Evolutionary conservation across 2,329 filamentous ascomycete genomes (phyloP).

Genomic region (Pezizomycotina sp.): DNA sequence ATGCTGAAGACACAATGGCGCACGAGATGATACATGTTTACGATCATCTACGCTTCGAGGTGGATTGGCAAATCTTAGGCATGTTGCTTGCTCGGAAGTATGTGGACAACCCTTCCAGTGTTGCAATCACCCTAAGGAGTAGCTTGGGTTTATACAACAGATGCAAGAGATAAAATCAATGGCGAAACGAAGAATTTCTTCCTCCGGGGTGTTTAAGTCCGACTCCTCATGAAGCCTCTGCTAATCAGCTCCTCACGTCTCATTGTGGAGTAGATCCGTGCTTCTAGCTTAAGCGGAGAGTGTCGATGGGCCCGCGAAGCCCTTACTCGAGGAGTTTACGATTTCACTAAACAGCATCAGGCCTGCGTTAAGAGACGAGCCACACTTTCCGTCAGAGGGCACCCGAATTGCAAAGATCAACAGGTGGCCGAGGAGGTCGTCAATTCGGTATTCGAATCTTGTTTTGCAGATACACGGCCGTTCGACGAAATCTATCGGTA

Average conservation of each 20-base stretch:
- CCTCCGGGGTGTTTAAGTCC: too few species aligned
- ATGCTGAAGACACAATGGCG: slow-evolving; percentile 82
- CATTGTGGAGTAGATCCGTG: slow-evolving; percentile 54
- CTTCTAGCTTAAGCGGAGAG: slow-evolving; percentile 81
- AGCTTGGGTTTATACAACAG: not conserved
- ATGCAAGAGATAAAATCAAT: too few species aligned
- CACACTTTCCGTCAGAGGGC: slow-evolving; percentile 57
- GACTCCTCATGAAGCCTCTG: slow-evolving; percentile 4
- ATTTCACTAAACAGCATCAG: slow-evolving; percentile 80
- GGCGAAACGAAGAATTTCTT: too few species aligned
- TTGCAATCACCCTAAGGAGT: too few species aligned
- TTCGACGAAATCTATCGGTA: slow-evolving; percentile 93
- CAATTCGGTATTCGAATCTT: slow-evolving; percentile 97
- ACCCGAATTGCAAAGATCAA: slow-evolving; percentile 65
- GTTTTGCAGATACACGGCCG: slow-evolving; percentile 80
- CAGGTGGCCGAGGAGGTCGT: slow-evolving; percentile 68
- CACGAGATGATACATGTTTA: slow-evolving; percentile 98
- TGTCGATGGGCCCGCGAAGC: slow-evolving; percentile 81
- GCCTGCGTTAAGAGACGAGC: slow-evolving; percentile 75
- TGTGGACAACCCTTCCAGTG: slow-evolving; percentile 24
- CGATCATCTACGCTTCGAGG: slow-evolving; percentile 81
- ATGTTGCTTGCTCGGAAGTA: slow-evolving; percentile 89
- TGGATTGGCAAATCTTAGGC: slow-evolving; percentile 70
- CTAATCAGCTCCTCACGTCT: not conserved
- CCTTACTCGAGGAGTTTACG: slow-evolving; percentile 70